Conservation (phyloP, 768 basidiomycete genomes). For the Boletus rubropictus region DNA sequence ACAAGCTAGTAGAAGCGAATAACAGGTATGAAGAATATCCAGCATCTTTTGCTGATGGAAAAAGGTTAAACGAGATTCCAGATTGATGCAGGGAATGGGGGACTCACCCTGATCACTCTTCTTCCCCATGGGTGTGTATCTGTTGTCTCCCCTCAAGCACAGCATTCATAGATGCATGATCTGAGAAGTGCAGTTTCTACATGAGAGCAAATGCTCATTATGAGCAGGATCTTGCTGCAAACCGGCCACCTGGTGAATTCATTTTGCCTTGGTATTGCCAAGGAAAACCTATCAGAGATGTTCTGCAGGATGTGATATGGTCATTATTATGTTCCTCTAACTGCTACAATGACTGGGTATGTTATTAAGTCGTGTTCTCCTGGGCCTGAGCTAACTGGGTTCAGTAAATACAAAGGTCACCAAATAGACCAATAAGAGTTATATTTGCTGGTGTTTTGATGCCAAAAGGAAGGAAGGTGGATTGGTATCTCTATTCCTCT, state of each 20-base stretch:
- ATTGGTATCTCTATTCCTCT: conserved; percentile 5
- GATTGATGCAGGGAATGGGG: conserved; percentile 12
- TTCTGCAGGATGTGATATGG: conserved; percentile 16
- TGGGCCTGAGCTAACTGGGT: too few species aligned
- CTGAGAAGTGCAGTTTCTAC: conserved; percentile 2
- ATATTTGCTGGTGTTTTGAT: conserved; percentile 16
- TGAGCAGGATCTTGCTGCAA: conserved; percentile 4
- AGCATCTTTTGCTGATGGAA: too few species aligned
- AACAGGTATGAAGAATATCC: conserved; percentile 9
- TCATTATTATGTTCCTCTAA: conserved; percentile 6
- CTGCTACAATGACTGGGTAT: conserved; percentile 2
- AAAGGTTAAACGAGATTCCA: too few species aligned
- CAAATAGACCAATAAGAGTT: too few species aligned
- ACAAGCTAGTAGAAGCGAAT: conserved; percentile 3
- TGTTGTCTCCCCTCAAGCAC: not conserved
- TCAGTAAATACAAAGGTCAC: too few species aligned
- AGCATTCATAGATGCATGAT: not conserved
- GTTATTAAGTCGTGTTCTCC: too few species aligned
- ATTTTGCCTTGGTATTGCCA: conserved; percentile 5
- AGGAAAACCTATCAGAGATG: conserved; percentile 8
- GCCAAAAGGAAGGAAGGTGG: not conserved
- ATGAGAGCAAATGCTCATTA: conserved; percentile 6
- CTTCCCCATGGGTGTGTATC: conserved; percentile 9
- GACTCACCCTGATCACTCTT: not conserved
- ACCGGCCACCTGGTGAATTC: conserved; percentile 6